Evolutionary conservation across 2,329 filamentous ascomycete species (phyloP).

Genomic region (Cercospora nicotianae): DNA sequence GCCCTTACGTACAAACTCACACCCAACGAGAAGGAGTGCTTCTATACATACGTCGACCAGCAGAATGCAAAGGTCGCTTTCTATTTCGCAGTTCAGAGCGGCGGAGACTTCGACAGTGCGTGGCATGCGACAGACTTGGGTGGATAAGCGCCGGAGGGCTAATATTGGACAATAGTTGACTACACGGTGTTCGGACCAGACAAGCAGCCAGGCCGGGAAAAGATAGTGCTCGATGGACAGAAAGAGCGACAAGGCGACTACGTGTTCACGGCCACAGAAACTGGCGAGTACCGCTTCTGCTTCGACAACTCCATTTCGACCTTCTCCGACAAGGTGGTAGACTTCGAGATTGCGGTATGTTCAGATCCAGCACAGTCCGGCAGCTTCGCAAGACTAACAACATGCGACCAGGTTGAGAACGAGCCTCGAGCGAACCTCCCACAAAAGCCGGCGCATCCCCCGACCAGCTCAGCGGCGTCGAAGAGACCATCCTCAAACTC

Average conservation of each 20-base stretch:
- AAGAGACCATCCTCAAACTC: slow-evolving; percentile 94
- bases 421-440: slow-evolving; percentile 78
- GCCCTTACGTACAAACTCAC: slow-evolving; percentile 90
- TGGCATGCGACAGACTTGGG: neutral
- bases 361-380: neutral
- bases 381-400: neutral
- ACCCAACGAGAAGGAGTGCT: slow-evolving; percentile 93
- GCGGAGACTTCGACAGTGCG: slow-evolving; percentile 80
- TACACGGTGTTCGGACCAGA: slow-evolving; percentile 82
- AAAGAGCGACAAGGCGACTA: slow-evolving; percentile 97
- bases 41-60: slow-evolving; percentile 78
- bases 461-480: slow-evolving; percentile 83
- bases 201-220: slow-evolving; percentile 52
- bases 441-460: slow-evolving; percentile 84
- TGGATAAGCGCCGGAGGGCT: neutral
- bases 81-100: slow-evolving; percentile 99
- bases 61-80: slow-evolving; percentile 89
- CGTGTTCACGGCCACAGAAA: slow-evolving; percentile 87
- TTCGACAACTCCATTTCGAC: slow-evolving; percentile 99
- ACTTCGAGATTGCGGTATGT: slow-evolving; percentile 92
- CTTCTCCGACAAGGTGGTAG: slow-evolving; percentile 94
- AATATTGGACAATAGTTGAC: slow-evolving; percentile 59
- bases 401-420: slow-evolving; percentile 76
- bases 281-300: slow-evolving; percentile 93
- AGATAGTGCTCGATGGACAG: slow-evolving; percentile 76